Evolutionary conservation across 2,329 filamentous ascomycete genomes (phyloP).

Genomic region (Teratosphaeria nubilosa): DNA sequence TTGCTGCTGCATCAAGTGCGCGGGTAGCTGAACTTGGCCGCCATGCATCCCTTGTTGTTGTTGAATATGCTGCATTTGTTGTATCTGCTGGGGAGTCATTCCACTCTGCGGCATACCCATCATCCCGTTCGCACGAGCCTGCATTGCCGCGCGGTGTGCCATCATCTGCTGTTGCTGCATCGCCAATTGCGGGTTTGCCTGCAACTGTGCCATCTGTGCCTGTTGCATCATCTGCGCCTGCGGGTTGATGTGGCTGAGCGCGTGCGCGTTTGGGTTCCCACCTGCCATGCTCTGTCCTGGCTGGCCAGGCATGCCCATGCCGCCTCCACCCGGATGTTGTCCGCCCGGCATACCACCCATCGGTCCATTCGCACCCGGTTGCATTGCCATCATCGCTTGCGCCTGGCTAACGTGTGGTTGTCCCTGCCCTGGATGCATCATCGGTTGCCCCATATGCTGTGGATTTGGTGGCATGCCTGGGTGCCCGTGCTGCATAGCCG

Average conservation of each 20-base stretch:
- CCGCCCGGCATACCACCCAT: conserved; percentile 33
- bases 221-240: conserved; percentile 46
- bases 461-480: conserved; percentile 53
- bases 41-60: conserved; percentile 21
- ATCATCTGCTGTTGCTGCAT: conserved; percentile 14
- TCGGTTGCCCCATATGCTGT: conserved; percentile 58
- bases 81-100: conserved; percentile 44
- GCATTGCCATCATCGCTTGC: conserved; percentile 67
- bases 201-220: background rate
- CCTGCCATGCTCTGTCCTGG: conserved; percentile 34
- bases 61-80: conserved; percentile 34
- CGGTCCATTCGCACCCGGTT: conserved; percentile 50
- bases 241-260: conserved; percentile 61
- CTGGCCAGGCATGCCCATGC: conserved; percentile 22
- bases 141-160: conserved; percentile 29
- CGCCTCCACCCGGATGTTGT: conserved; percentile 20
- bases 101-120: conserved; percentile 19
- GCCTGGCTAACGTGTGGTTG: conserved; percentile 63
- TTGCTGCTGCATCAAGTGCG: conserved; percentile 14
- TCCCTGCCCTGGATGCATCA: conserved; percentile 59
- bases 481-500: conserved; percentile 51
- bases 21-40: conserved; percentile 9
- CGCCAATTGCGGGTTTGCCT: conserved; percentile 14
- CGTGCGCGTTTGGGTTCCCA: conserved; percentile 52
- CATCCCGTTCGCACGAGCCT: conserved; percentile 29